Percentiles rank a stretch among this genome's conserved stretches.
phyloP scores from a whole-genome alignment of 768 basidiomycete species.

The Agrocybe pediades region DNA sequence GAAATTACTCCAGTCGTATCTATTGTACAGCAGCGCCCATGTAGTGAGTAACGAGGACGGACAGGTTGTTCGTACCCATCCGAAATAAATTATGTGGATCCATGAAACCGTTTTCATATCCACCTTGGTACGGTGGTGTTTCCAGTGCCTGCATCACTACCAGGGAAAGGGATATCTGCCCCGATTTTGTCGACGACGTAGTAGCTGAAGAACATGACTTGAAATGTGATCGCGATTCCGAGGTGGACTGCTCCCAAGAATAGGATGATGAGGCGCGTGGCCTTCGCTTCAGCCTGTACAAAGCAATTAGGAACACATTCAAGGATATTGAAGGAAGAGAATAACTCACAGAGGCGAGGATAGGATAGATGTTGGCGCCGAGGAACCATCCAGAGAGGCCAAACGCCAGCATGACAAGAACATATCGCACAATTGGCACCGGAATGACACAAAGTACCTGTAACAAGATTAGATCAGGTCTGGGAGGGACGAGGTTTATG shows the following conservation, averaged over 20 bases:
- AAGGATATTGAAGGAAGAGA: neutral
- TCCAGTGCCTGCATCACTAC: conserved; percentile 34
- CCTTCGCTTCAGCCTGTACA: conserved; percentile 86
- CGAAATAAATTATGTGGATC: conserved; percentile 5
- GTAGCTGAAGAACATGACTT: conserved; percentile 67
- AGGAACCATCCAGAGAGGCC: conserved; percentile 88
- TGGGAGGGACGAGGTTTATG: neutral
- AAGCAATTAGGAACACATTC: neutral
- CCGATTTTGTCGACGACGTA: conserved; percentile 49
- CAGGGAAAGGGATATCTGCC: conserved; percentile 41
- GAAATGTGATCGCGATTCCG: conserved; percentile 82
- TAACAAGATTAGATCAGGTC: neutral
- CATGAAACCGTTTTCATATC: neutral
- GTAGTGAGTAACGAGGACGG: conserved; percentile 13
- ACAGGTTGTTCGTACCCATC: conserved; percentile 12
- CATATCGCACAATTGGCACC: conserved; percentile 80
- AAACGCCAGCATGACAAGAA: conserved; percentile 72
- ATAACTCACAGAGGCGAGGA: conserved; percentile 74
- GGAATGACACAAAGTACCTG: conserved; percentile 88
- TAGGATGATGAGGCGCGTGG: conserved; percentile 81
- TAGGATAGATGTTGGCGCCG: conserved; percentile 82
- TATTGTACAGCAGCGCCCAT: conserved; percentile 16
- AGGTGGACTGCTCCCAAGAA: conserved; percentile 75
- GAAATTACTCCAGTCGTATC: conserved; percentile 12
- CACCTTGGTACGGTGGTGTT: conserved; percentile 23